Evolutionary conservation across 495 filamentous ascomycete genomes (phyloP).

Genomic region (Thozetella sp.): DNA sequence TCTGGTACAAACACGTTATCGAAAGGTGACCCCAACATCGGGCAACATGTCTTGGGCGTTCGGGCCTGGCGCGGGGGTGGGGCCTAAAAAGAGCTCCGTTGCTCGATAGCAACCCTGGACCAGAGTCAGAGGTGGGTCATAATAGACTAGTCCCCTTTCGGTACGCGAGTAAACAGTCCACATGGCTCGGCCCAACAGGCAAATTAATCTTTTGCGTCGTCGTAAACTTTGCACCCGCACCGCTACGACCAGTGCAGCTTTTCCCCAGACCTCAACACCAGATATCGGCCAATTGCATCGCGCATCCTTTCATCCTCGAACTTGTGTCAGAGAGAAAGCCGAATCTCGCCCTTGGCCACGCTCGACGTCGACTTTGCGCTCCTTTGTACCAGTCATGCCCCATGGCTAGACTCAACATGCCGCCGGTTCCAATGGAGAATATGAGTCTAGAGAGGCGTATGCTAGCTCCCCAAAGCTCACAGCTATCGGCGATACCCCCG

Average conservation of each 20-base stretch:
- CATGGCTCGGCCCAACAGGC: background rate
- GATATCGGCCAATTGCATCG: no score
- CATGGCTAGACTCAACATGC: slow-evolving; percentile 95
- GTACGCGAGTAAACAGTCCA: background rate
- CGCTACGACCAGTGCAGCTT: background rate
- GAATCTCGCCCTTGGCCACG: background rate
- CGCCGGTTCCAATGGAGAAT: slow-evolving; percentile 66
- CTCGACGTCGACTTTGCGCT: background rate
- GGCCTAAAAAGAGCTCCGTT: background rate
- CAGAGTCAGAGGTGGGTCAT: background rate
- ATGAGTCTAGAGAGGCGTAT: slow-evolving; percentile 72
- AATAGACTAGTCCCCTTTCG: slow-evolving; percentile 1
- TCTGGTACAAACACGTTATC: slow-evolving; percentile 16
- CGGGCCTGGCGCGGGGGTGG: background rate
- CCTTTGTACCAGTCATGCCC: slow-evolving; percentile 23
- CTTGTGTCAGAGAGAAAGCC: no score
- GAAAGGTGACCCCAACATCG: no score
- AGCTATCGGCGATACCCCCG: background rate
- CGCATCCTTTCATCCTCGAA: no score
- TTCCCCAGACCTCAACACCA: background rate
- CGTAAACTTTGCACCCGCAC: background rate
- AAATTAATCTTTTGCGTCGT: slow-evolving; percentile 1
- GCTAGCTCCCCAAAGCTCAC: slow-evolving; percentile 23
- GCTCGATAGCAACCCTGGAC: slow-evolving; percentile 2
- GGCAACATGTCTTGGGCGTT: background rate